Evolutionary conservation across 768 basidiomycete species (phyloP).

Genomic region (Botryobasidium botryosum): DNA sequence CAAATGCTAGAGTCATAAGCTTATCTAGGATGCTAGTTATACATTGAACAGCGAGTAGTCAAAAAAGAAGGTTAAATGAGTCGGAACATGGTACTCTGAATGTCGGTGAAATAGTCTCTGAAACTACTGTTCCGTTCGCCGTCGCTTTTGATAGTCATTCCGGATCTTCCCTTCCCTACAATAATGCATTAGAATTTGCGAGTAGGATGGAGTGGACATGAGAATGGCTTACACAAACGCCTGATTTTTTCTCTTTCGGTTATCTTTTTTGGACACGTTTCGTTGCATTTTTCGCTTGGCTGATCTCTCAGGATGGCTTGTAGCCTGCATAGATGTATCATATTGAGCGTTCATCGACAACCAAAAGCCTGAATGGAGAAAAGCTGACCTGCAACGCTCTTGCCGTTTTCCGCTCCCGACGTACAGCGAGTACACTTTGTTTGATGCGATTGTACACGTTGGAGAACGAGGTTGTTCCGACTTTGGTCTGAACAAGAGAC

Average conservation of each 20-base stretch:
- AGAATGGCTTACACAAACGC: conserved; percentile 8
- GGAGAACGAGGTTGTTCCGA: conserved; percentile 77
- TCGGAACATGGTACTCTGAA: too few relatives aligned
- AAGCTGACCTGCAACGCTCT: conserved; percentile 31
- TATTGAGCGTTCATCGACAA: background rate
- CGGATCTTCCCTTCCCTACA: too few relatives aligned
- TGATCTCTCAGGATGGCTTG: conserved; percentile 57
- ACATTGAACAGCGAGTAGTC: too few relatives aligned
- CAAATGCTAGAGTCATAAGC: too few relatives aligned
- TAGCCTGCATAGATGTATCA: conserved; percentile 27
- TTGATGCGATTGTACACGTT: conserved; percentile 63
- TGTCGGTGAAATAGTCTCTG: too few relatives aligned
- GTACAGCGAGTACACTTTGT: conserved; percentile 45
- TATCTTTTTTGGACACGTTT: conserved; percentile 67
- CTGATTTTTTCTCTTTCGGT: conserved; percentile 53
- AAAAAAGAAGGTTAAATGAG: too few relatives aligned
- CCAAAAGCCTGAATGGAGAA: background rate
- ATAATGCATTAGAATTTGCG: too few relatives aligned
- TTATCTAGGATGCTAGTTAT: too few relatives aligned
- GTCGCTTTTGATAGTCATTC: too few relatives aligned
- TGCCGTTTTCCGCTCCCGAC: conserved; percentile 53
- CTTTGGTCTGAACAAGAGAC: conserved; percentile 71
- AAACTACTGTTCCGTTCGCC: too few relatives aligned
- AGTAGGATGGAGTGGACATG: too few relatives aligned
- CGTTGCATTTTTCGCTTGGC: conserved; percentile 57